phyloP scores from a whole-genome alignment of 768 basidiomycete genomes.

The Cubamyces lactineus region DNA sequence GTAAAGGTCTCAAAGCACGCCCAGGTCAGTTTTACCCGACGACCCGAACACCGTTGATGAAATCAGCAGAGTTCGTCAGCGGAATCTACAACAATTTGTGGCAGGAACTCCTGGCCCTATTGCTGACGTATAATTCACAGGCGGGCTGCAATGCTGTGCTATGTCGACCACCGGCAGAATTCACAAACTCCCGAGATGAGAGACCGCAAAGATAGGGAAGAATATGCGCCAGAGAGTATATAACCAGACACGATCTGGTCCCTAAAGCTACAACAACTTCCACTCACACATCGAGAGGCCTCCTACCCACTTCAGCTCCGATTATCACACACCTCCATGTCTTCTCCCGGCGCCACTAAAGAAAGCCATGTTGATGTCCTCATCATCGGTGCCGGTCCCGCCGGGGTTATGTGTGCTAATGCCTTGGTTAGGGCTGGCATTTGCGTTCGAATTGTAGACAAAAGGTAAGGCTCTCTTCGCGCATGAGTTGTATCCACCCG shows the following conservation, averaged over 20 bases:
- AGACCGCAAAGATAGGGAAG: neutral
- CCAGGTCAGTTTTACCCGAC: too few relatives aligned
- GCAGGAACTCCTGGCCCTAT: too few relatives aligned
- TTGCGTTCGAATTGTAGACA: constrained; percentile 62
- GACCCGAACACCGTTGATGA: too few relatives aligned
- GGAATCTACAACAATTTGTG: too few relatives aligned
- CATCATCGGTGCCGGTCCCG: constrained; percentile 61
- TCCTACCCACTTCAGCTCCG: neutral
- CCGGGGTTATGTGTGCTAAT: constrained; percentile 71
- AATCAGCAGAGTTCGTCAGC: too few relatives aligned
- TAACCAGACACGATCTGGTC: neutral
- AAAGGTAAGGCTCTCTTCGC: constrained; percentile 44
- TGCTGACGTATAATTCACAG: too few relatives aligned
- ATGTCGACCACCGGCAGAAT: too few relatives aligned
- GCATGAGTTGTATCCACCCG: constrained; percentile 19
- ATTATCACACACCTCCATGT: neutral
- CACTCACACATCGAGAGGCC: neutral
- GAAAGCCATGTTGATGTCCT: constrained; percentile 57
- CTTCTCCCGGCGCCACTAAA: constrained; percentile 13
- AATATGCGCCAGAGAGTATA: neutral
- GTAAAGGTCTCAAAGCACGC: too few relatives aligned
- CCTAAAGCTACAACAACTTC: too few relatives aligned
- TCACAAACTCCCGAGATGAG: too few relatives aligned
- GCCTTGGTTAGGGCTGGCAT: constrained; percentile 59
- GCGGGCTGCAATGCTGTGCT: too few relatives aligned